Base-by-base conservation (phyloP, 176 grass and related monocot species). In the Hsuehochloa calcarea region DNA sequence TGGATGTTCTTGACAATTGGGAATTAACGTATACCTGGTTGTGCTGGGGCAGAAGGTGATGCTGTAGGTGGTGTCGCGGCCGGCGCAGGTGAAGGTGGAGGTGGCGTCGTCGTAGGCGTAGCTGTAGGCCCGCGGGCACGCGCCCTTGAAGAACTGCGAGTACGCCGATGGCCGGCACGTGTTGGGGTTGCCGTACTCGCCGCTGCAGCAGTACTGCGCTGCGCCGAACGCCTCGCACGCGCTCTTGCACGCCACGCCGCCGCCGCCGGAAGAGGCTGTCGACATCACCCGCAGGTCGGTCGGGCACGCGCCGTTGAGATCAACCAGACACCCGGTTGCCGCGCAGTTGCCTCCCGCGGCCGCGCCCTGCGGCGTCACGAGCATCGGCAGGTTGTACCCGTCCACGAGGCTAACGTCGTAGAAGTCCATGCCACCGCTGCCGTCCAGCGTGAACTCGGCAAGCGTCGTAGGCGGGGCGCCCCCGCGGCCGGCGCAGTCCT, bases 31-130 rank as follows among this genome's bases (percentile, higher is more conserved):
- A 29, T 84, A 94, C 87, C 89, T 94, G 13, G 59, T 16, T 13
- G 85, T 91, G 85, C 66, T 72, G 37, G 92, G 95, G 65, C 95
- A 97, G 81, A 97, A 93, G 52, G 85, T 93, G 85, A 97, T 85
- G 47, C 78, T 4, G 72, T 97, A 97, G 10, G 77, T 10, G 7
- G 89, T 84, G 77, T 16, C 78, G 43, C 25, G 87, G 41, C 82
- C 66, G 38, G 81, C 79, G 75, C 95, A 97, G 14, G 95, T 95
- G 85, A 97, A 97, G 62, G 91, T 97, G 3, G 92, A 95, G 0
- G 91, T 91, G 3, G 92, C 78, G 31, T 97, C 95, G 74, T 97
- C 93, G 76, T 93, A 97, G 6, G 95, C 92, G 72, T 97, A 97
- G 87, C 91, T 97, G 91, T 92, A 97, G 0, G 95, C 93, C 8